phyloP scores from a whole-genome alignment of 2,329 filamentous ascomycete genomes.

The Penicillium decumbens region DNA sequence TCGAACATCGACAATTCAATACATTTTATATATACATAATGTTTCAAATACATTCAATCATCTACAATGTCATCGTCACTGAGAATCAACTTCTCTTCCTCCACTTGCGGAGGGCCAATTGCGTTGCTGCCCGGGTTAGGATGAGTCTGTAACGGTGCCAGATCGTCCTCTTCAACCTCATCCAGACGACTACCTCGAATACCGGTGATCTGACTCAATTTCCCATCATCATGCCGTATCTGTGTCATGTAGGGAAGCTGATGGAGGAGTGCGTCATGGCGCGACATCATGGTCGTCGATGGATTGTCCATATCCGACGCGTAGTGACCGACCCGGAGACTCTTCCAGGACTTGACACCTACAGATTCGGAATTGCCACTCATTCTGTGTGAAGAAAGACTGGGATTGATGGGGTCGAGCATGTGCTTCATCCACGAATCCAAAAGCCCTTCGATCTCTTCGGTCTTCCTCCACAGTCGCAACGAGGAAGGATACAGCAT shows the following conservation, averaged over 20 bases:
- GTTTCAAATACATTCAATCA: constrained; percentile 35
- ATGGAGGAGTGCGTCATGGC: constrained; percentile 59
- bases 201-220: constrained; percentile 64
- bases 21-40: neutral
- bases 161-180: constrained; percentile 45
- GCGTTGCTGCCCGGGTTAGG: constrained; percentile 22
- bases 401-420: constrained; percentile 39
- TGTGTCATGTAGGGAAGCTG: constrained; percentile 78
- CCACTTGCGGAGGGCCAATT: constrained; percentile 30
- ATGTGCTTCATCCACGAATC: constrained; percentile 37
- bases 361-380: constrained; percentile 1
- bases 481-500: constrained; percentile 90
- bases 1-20: neutral
- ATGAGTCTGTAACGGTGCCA: constrained; percentile 33
- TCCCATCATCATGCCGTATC: constrained; percentile 51
- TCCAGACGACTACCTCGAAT: constrained; percentile 40
- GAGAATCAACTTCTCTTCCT: constrained; percentile 64
- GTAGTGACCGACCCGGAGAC: constrained; percentile 10
- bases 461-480: constrained; percentile 75
- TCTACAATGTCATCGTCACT: constrained; percentile 86
- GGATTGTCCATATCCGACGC: constrained; percentile 4
- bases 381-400: constrained; percentile 34
- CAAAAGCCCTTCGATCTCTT: constrained; percentile 72
- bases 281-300: constrained; percentile 31
- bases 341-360: constrained; percentile 40